These are phyloP conservation scores for Solanum clarkiae DNA, from an alignment of 257 asterid species.

Conservation along the genomic window DNA sequence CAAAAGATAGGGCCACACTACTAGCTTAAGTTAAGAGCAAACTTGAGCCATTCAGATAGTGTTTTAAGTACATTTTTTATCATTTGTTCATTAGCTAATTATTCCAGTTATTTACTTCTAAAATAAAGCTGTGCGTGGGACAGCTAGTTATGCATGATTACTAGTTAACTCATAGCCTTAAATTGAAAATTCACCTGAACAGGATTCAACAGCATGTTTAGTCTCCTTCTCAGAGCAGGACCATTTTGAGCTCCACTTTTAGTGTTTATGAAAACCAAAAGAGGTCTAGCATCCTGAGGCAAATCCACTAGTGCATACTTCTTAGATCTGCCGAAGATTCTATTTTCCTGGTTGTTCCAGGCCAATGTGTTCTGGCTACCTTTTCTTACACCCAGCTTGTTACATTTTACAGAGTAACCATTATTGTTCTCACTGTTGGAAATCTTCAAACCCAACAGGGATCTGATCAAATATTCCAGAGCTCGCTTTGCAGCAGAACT, in stretches of 20 bases:
- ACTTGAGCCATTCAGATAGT: neutral
- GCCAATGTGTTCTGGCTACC: constrained; percentile 15
- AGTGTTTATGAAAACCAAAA: constrained; percentile 63
- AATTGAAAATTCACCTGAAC: constrained; percentile 45
- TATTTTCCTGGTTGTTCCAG: constrained; percentile 24
- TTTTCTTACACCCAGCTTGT: constrained; percentile 26
- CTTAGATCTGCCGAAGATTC: constrained; percentile 25
- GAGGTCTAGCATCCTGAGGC: constrained; percentile 77
- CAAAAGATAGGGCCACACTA: neutral
- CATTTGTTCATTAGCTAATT: neutral
- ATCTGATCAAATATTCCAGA: constrained; percentile 37
- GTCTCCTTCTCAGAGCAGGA: constrained; percentile 49
- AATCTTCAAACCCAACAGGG: constrained; percentile 30
- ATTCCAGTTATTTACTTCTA: neutral
- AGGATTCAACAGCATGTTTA: constrained; percentile 74
- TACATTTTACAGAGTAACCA: constrained; percentile 12
- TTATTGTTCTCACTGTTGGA: constrained; percentile 24
- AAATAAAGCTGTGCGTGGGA: neutral
- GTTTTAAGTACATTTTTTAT: neutral
- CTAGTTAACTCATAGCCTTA: too few species aligned
- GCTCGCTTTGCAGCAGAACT: constrained; percentile 28
- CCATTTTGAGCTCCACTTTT: constrained; percentile 87
- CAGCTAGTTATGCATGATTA: neutral
- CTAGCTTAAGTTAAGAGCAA: neutral
- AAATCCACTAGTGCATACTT: constrained; percentile 47